Percentiles rank a stretch among this genome's conserved stretches.
These are phyloP conservation scores for Penicillium goetzii DNA, from an alignment of 495 filamentous ascomycete genomes.

Conservation along the genomic window DNA sequence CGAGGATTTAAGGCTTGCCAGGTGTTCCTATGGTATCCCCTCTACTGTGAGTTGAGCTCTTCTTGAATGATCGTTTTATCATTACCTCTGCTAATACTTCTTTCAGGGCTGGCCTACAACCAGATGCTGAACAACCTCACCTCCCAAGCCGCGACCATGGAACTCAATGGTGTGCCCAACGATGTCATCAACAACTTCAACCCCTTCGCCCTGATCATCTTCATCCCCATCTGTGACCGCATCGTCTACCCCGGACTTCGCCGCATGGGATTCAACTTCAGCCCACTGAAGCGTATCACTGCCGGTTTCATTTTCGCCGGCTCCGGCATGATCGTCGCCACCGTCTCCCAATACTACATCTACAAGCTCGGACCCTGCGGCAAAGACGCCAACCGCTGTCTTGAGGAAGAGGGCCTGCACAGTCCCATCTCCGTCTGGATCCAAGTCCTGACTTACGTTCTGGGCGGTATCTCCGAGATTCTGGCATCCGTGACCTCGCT, in stretches of 20 bases:
- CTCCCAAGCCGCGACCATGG: slow-evolving; percentile 74
- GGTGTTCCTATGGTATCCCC: slow-evolving; percentile 70
- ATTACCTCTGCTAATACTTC: not conserved
- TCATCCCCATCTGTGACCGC: slow-evolving; percentile 75
- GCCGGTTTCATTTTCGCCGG: slow-evolving; percentile 65
- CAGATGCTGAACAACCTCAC: slow-evolving; percentile 71
- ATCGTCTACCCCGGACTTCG: slow-evolving; percentile 71
- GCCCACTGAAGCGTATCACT: slow-evolving; percentile 74
- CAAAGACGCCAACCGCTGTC: slow-evolving; percentile 52
- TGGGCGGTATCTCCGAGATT: slow-evolving; percentile 76
- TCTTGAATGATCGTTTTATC: not conserved
- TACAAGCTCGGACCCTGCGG: slow-evolving; percentile 67
- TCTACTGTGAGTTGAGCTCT: slow-evolving; percentile 54
- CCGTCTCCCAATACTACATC: slow-evolving; percentile 70
- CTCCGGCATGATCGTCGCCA: slow-evolving; percentile 66
- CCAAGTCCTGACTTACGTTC: slow-evolving; percentile 65
- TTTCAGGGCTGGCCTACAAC: slow-evolving; percentile 57
- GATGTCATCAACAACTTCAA: slow-evolving; percentile 80
- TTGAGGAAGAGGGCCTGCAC: slow-evolving; percentile 32
- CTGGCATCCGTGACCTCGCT: slow-evolving; percentile 67
- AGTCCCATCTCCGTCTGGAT: slow-evolving; percentile 64
- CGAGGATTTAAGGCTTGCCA: slow-evolving; percentile 71
- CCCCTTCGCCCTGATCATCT: slow-evolving; percentile 74
- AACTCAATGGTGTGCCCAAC: slow-evolving; percentile 71
- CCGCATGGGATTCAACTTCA: slow-evolving; percentile 64